Base-by-base conservation (phyloP, 768 basidiomycete genomes). In the Tylopilus rubrobrunneus region DNA sequence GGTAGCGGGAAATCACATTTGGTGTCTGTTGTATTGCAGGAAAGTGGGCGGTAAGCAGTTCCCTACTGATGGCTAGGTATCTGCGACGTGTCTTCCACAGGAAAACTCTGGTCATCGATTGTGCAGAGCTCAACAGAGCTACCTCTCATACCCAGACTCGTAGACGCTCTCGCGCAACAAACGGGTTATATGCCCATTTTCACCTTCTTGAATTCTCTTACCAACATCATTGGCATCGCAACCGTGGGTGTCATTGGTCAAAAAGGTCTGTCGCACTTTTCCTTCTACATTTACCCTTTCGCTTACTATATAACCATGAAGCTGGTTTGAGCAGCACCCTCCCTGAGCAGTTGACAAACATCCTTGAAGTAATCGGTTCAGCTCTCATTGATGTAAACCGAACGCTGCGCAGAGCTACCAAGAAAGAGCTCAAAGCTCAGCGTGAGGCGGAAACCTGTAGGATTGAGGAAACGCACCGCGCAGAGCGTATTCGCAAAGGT, bases 241-340 rank as follows among this genome's bases (percentile, higher is more conserved):
- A 87, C 86, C 54, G 81, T 94, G 41, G 95, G 95, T 2, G 64
- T 98, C n/a, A 97, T 97, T 60, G 97, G 97, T 3, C 92, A 97
- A 65, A 98, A 98, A 74, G 82, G 91, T 87, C 50, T 7, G 70
- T 52, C 25, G 7, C 49, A 6, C 9, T 25, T 12, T 11, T 43
- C 15, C 33, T 46, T 6, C 40, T 42, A 21, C 7, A 15, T 5
- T 25, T n/a, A 2, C 1, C 33, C 23, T 33, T 37, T 45, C 19
- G 54, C 48, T 56, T 11, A 60, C 33, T 50, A 12, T 33, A 23
- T 39, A 28, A 7, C 6, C 23, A 14, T 51, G 27, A 55, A 93
- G 95, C 90, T 23, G 94, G 97, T 17, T 74, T 98, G 58, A 86
- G 84, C 46, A 85, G 79, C 37, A 85, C 92, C 3, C 74, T 94